These are phyloP conservation scores for Hondaea fermentalgiana DNA, from an alignment of 108 stramenopile genomes.

Conservation along the genomic window DNA sequence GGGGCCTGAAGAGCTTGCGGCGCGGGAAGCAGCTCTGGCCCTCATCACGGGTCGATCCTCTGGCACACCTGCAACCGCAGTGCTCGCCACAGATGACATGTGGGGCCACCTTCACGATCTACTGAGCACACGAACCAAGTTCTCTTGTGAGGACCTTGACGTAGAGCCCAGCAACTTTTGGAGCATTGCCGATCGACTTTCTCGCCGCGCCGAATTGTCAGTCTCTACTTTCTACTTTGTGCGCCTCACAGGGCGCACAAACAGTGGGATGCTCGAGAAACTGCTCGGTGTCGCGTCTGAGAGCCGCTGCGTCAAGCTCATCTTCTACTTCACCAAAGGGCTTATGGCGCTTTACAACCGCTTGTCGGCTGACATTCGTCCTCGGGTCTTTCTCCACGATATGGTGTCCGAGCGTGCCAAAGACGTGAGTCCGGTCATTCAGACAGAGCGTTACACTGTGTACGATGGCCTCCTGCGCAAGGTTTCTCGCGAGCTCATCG, in stretches of 20 bases:
- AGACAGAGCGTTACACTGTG: background rate
- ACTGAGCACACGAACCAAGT: background rate
- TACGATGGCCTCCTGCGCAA: background rate
- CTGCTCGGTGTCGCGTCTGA: background rate
- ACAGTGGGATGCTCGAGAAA: conserved; percentile 4
- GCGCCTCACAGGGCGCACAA: background rate
- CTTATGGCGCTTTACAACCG: conserved; percentile 14
- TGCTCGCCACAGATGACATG: conserved; percentile 1
- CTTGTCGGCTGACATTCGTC: background rate
- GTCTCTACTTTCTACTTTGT: background rate
- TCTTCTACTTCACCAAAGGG: background rate
- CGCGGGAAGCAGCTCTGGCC: background rate
- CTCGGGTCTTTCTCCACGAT: background rate
- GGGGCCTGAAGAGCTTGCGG: background rate
- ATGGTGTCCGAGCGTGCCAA: conserved; percentile 9
- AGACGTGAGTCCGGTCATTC: conserved; percentile 6
- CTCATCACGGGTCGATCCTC: background rate
- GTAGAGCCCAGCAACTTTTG: conserved; percentile 17
- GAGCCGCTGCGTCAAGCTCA: conserved; percentile 18
- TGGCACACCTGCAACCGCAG: background rate
- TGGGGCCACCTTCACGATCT: background rate
- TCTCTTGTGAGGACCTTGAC: conserved; percentile 3
- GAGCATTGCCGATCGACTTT: conserved; percentile 6
- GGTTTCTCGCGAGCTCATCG: background rate
- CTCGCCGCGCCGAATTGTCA: background rate